Conservation (phyloP, 2,329 filamentous ascomycete genomes). For the Aspergillus niger region DNA sequence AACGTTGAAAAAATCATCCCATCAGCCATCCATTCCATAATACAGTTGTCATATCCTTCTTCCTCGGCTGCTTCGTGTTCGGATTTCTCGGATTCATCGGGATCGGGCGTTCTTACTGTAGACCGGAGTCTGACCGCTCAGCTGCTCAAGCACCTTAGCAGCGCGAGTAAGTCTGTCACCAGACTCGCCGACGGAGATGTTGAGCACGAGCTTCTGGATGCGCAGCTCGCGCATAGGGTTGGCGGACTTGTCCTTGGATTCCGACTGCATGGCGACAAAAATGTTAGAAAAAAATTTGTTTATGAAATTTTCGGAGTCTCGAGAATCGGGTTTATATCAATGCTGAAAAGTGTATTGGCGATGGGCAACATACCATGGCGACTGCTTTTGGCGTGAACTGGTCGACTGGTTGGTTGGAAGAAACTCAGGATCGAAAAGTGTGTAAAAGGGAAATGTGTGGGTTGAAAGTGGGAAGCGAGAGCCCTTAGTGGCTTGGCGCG, state of each 20-base stretch:
- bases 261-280: slow-evolving; percentile 57
- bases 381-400: slow-evolving; percentile 43
- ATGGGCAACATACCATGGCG: slow-evolving; percentile 50
- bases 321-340: slow-evolving; percentile 1
- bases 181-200: slow-evolving; percentile 99
- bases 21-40: slow-evolving; percentile 19
- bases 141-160: slow-evolving; percentile 99
- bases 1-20: slow-evolving; percentile 22
- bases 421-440: slow-evolving; percentile 32
- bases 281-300: slow-evolving; percentile 15
- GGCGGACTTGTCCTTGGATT: slow-evolving; percentile 73
- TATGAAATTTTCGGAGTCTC: slow-evolving; percentile 6
- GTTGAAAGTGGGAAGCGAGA: slow-evolving; percentile 40
- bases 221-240: slow-evolving; percentile 99
- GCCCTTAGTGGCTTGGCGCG: slow-evolving; percentile 40
- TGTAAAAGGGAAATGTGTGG: slow-evolving; percentile 41
- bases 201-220: slow-evolving; percentile 99
- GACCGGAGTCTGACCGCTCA: slow-evolving; percentile 98
- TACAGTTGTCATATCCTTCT: not conserved
- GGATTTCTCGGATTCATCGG: not conserved
- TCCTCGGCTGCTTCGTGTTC: slow-evolving; percentile 4
- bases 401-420: slow-evolving; percentile 41
- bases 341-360: slow-evolving; percentile 13
- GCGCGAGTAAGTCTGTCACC: slow-evolving; percentile 99
- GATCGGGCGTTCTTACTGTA: slow-evolving; percentile 72